Percentiles rank a stretch among this genome's conserved stretches.
phyloP scores from a whole-genome alignment of 2,329 filamentous ascomycete species.

The Graphilbum sp. region DNA sequence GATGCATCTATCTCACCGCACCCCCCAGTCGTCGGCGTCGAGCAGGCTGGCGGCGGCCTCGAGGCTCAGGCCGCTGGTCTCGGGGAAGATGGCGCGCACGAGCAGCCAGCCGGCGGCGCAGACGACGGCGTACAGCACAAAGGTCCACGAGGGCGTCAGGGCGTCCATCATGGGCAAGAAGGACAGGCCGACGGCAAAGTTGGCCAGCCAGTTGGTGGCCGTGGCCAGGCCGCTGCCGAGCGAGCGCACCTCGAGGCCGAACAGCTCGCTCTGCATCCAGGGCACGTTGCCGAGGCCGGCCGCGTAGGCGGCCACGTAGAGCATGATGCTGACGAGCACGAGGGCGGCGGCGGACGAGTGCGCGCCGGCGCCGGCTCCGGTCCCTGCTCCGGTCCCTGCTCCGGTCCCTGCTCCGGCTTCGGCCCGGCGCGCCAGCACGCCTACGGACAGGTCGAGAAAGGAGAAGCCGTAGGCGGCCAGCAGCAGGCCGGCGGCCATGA shows the following conservation, averaged over 20 bases:
- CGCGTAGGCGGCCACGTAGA: slow-evolving; percentile 77
- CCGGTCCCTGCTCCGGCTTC: background rate
- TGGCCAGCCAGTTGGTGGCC: slow-evolving; percentile 73
- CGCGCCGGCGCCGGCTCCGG: too few relatives aligned
- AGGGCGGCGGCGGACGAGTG: slow-evolving; percentile 22
- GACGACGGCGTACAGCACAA: slow-evolving; percentile 60
- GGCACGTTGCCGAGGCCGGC: slow-evolving; percentile 81
- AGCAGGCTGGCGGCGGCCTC: slow-evolving; percentile 65
- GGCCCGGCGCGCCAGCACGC: too few relatives aligned
- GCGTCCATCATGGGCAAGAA: slow-evolving; percentile 78
- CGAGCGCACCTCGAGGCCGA: slow-evolving; percentile 59
- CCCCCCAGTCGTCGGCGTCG: slow-evolving; percentile 58
- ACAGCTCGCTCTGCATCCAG: slow-evolving; percentile 92
- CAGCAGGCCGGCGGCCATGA: slow-evolving; percentile 63
- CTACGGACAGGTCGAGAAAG: slow-evolving; percentile 32
- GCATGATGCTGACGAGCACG: slow-evolving; percentile 59
- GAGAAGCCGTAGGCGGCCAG: slow-evolving; percentile 59
- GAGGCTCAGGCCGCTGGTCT: slow-evolving; percentile 65
- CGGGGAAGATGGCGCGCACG: slow-evolving; percentile 66
- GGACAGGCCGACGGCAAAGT: slow-evolving; percentile 71
- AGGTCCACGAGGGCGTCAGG: slow-evolving; percentile 59
- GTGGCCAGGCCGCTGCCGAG: slow-evolving; percentile 59
- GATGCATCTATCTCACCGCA: slow-evolving; percentile 27
- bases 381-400: slow-evolving; percentile 7
- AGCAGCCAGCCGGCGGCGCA: slow-evolving; percentile 51